Conservation (phyloP, 208 protist genomes). For the Wallacemonas sp. region DNA sequence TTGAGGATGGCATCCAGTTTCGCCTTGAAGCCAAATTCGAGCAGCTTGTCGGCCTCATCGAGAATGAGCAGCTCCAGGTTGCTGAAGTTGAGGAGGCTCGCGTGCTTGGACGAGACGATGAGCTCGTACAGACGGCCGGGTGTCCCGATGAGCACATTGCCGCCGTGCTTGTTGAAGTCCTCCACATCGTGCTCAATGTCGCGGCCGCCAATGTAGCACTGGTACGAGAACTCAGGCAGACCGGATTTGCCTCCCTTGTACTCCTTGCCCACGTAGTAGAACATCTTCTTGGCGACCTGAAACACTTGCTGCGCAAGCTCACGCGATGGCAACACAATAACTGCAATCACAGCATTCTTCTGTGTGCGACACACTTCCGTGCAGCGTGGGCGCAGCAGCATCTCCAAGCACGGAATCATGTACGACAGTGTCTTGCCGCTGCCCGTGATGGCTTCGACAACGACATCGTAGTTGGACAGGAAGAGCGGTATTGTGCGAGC, state of each 20-base stretch:
- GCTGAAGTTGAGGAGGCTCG: conserved; percentile 67
- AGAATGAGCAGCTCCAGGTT: conserved; percentile 91
- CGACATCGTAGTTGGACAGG: conserved; percentile 89
- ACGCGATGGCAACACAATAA: conserved; percentile 91
- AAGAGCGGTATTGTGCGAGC: conserved; percentile 90
- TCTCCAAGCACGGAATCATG: conserved; percentile 88
- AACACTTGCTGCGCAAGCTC: conserved; percentile 96
- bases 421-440: conserved; percentile 95
- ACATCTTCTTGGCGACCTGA: conserved; percentile 68
- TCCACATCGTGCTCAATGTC: conserved; percentile 79
- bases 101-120: conserved; percentile 82
- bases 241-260: conserved; percentile 34
- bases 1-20: conserved; percentile 90
- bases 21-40: conserved; percentile 92
- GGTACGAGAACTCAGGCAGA: conserved; percentile 69
- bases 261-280: conserved; percentile 57
- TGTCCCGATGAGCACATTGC: conserved; percentile 90
- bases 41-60: conserved; percentile 93
- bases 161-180: conserved; percentile 73
- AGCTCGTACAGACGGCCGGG: conserved; percentile 91
- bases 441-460: conserved; percentile 93
- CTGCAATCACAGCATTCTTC: conserved; percentile 75
- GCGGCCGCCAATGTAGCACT: conserved; percentile 91
- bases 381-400: conserved; percentile 65
- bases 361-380: conserved; percentile 41